These are phyloP conservation scores for Leptographium radiaticola DNA, from an alignment of 2,329 filamentous ascomycete genomes.

Conservation along the genomic window DNA sequence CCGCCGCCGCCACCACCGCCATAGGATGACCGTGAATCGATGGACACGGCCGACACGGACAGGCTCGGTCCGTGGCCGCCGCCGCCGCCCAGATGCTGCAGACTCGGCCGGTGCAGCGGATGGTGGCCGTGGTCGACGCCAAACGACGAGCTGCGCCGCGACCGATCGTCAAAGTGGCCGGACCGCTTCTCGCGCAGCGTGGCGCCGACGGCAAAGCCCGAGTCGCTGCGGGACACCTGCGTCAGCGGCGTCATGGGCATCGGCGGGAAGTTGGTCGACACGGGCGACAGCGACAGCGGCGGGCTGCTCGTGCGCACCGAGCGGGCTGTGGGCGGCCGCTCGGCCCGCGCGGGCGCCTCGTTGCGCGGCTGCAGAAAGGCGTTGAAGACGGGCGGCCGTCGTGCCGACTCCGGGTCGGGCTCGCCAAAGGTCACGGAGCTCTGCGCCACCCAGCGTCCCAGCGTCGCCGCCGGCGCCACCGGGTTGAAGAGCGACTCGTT, in stretches of 20 bases:
- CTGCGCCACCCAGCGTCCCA: constrained; percentile 77
- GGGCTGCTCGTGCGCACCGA: constrained; percentile 46
- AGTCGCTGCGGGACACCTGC: constrained; percentile 79
- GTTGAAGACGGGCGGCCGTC: constrained; percentile 68
- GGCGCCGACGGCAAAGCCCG: constrained; percentile 73
- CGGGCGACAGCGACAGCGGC: constrained; percentile 57
- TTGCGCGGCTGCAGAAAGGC: constrained; percentile 69
- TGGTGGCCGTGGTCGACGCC: constrained; percentile 55
- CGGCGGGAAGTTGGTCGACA: constrained; percentile 64
- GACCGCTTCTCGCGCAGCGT: constrained; percentile 90
- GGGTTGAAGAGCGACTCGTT: constrained; percentile 68
- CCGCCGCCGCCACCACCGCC: background rate
- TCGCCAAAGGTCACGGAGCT: constrained; percentile 82
- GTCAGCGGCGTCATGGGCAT: constrained; percentile 66
- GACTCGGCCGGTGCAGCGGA: constrained; percentile 54
- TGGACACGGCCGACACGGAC: constrained; percentile 45
- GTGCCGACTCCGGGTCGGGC: constrained; percentile 34
- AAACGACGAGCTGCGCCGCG: constrained; percentile 89
- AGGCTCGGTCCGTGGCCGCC: constrained; percentile 35
- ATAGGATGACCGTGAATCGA: constrained; percentile 55
- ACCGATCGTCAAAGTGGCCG: constrained; percentile 72
- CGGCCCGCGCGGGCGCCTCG: constrained; percentile 46
- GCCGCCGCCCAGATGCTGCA: constrained; percentile 51
- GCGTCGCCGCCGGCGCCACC: constrained; percentile 52
- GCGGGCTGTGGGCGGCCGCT: constrained; percentile 66